These are phyloP conservation scores for Salix suchowensis DNA, from an alignment of 345 rosid genomes.

Conservation along the genomic window DNA sequence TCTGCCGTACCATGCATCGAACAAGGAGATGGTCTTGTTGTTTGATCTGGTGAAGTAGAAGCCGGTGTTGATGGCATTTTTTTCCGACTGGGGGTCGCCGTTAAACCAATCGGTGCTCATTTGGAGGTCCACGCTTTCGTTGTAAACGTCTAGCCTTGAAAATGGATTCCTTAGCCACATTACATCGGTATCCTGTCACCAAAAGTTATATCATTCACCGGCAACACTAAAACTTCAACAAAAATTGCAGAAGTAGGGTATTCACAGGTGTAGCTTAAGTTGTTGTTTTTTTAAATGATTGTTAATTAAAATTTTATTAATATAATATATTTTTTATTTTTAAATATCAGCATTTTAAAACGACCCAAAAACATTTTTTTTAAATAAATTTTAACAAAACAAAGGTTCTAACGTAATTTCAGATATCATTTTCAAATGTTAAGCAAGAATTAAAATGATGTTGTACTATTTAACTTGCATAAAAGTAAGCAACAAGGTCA, in stretches of 20 bases:
- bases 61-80: conserved; percentile 24
- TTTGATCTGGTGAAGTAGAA: conserved; percentile 19
- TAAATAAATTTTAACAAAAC: too few relatives aligned
- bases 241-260: too few relatives aligned
- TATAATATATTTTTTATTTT: too few relatives aligned
- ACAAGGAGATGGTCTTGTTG: conserved; percentile 25
- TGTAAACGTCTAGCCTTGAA: conserved; percentile 6
- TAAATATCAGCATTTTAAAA: too few relatives aligned
- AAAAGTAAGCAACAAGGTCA: too few relatives aligned
- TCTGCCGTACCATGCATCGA: conserved; percentile 18
- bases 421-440: too few relatives aligned
- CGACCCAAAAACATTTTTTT: too few relatives aligned
- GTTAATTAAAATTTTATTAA: too few relatives aligned
- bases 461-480: too few relatives aligned
- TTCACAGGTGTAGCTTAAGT: too few relatives aligned
- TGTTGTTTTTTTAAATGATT: too few relatives aligned
- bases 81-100: conserved; percentile 5
- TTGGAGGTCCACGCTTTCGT: conserved; percentile 20
- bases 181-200: conserved; percentile 18
- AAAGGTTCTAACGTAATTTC: too few relatives aligned
- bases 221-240: not conserved
- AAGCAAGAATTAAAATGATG: not conserved
- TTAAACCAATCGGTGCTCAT: conserved; percentile 23
- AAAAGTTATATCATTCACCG: not conserved
- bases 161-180: conserved; percentile 33